Conservation (phyloP, 1,284 basidiomycete species). For the Ceratobasidium sp. region DNA sequence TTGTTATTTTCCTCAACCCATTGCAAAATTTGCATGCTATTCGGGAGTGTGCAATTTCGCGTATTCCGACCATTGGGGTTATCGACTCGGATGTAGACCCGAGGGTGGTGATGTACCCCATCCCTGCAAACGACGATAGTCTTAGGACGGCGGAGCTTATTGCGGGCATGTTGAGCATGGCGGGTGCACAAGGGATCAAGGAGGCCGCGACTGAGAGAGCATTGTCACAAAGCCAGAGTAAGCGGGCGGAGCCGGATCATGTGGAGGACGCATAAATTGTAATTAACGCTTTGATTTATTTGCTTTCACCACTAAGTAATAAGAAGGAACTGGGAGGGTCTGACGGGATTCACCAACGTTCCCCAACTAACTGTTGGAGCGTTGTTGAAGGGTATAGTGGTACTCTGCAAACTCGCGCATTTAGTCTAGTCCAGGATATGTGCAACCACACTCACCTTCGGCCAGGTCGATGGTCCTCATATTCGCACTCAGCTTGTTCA, state of each 20-base stretch:
- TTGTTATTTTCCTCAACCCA: slow-evolving; percentile 90
- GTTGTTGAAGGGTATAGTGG: slow-evolving; percentile 68
- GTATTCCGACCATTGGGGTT: slow-evolving; percentile 88
- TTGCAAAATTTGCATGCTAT: slow-evolving; percentile 82
- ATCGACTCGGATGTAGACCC: slow-evolving; percentile 97
- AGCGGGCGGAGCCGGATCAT: slow-evolving; percentile 11
- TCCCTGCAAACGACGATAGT: slow-evolving; percentile 97
- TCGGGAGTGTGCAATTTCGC: slow-evolving; percentile 81
- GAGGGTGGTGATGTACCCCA: slow-evolving; percentile 95
- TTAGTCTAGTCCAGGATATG: background rate
- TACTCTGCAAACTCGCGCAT: slow-evolving; percentile 55
- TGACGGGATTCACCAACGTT: background rate
- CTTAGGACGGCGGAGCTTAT: slow-evolving; percentile 89
- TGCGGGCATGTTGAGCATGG: slow-evolving; percentile 88
- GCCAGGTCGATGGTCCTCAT: slow-evolving; percentile 84
- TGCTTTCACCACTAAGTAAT: background rate
- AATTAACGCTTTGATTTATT: slow-evolving; percentile 7
- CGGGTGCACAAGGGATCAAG: slow-evolving; percentile 81
- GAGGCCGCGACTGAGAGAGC: slow-evolving; percentile 40
- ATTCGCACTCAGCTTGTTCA: slow-evolving; percentile 94
- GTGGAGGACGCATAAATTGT: background rate
- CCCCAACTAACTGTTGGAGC: slow-evolving; percentile 41
- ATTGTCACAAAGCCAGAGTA: slow-evolving; percentile 22
- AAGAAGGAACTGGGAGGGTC: background rate
- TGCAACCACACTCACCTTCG: slow-evolving; percentile 72